phyloP scores from a whole-genome alignment of 768 basidiomycete genomes.

The Lactarius quietus region DNA sequence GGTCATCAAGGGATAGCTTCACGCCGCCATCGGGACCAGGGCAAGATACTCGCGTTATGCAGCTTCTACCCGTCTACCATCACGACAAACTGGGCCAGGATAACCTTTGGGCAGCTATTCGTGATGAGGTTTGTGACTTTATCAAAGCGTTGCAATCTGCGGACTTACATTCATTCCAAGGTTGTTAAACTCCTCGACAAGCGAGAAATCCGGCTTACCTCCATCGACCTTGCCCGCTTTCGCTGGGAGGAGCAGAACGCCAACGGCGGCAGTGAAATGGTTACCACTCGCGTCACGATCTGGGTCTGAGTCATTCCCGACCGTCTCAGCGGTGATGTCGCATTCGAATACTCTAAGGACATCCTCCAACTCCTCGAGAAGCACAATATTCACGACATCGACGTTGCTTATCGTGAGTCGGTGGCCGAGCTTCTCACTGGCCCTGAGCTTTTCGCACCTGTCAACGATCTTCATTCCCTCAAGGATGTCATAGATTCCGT shows the following conservation, averaged over 20 bases:
- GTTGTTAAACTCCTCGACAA: conserved; percentile 11
- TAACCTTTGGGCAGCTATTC: neutral
- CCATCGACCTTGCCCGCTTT: conserved; percentile 17
- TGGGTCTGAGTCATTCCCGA: no score
- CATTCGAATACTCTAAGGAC: no score
- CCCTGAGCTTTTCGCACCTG: neutral
- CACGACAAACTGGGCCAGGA: conserved; percentile 2
- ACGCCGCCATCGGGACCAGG: no score
- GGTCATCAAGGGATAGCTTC: no score
- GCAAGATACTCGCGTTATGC: no score
- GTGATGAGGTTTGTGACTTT: conserved; percentile 1
- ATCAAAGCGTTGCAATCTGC: neutral
- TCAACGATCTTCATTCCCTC: neutral
- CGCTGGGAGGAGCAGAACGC: no score
- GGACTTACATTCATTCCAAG: conserved; percentile 13
- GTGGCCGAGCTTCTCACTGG: neutral
- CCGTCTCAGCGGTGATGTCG: no score
- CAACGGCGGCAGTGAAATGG: no score
- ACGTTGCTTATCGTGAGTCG: neutral
- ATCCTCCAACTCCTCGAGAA: no score
- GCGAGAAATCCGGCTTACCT: conserved; percentile 1
- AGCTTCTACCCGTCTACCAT: neutral
- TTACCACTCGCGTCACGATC: no score
- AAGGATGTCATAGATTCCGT: neutral
- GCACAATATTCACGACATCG: no score